These are phyloP conservation scores for Paecilomyces niveus DNA, from an alignment of 2,329 filamentous ascomycete species.

Conservation along the genomic window DNA sequence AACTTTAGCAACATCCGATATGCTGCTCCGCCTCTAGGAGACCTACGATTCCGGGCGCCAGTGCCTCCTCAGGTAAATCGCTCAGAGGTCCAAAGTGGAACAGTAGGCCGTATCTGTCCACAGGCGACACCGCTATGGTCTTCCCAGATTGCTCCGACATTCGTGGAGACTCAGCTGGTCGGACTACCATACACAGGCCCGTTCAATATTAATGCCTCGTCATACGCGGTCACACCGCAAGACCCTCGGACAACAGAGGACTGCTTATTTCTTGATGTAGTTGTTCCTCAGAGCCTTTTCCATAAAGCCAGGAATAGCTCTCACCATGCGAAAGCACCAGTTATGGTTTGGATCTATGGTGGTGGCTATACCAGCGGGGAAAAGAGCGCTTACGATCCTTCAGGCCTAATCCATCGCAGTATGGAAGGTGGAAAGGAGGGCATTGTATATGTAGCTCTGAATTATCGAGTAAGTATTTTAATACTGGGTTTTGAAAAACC, in stretches of 20 bases:
- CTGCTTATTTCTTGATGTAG: conserved; percentile 18
- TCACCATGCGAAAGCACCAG: conserved; percentile 11
- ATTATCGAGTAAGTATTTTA: neutral
- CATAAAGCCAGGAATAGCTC: neutral
- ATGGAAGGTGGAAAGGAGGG: conserved; percentile 19
- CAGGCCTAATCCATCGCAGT: conserved; percentile 30
- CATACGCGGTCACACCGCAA: neutral
- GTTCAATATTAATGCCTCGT: neutral
- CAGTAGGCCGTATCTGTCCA: conserved; percentile 10
- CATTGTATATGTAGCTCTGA: neutral
- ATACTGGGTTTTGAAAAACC: neutral
- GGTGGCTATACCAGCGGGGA: conserved; percentile 32
- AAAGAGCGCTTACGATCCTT: conserved; percentile 24
- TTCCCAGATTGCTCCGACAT: neutral
- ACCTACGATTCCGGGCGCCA: conserved; percentile 43
- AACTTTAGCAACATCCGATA: conserved; percentile 50
- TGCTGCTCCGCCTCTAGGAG: conserved; percentile 43
- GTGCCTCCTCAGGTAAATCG: conserved; percentile 34
- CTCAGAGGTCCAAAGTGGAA: conserved; percentile 35
- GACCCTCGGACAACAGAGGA: conserved; percentile 15
- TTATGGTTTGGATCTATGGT: conserved; percentile 31
- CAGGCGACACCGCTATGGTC: neutral
- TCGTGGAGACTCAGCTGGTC: neutral
- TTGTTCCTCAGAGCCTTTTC: conserved; percentile 9
- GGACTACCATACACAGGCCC: neutral